Evolutionary conservation across 106 monocot species (phyloP).

Genomic region (Dioscorea zingiberensis): DNA sequence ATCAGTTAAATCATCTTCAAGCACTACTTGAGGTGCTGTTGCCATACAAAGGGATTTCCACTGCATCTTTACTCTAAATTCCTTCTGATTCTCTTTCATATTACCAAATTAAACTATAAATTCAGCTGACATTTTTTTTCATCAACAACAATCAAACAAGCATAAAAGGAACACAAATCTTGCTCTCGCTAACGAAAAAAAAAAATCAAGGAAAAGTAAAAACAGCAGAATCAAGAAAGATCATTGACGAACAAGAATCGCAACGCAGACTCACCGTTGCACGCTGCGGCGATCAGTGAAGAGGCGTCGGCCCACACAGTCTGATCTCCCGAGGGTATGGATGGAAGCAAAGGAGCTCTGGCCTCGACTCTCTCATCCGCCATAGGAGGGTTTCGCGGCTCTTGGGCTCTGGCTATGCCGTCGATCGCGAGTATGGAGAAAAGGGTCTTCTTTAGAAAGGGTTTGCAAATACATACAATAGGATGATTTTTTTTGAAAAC

Average conservation of each 20-base stretch:
- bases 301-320: conserved; percentile 40
- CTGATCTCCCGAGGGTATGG: conserved; percentile 22
- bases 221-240: neutral
- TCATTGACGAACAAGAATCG: too few species aligned
- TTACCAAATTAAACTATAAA: neutral
- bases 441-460: too few species aligned
- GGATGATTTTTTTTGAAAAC: too few species aligned
- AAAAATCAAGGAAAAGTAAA: neutral
- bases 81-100: neutral
- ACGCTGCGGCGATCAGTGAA: conserved; percentile 33
- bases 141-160: neutral
- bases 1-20: too few species aligned
- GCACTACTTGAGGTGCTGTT: too few species aligned
- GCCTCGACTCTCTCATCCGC: too few species aligned
- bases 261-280: conserved; percentile 20
- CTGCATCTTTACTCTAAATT: neutral
- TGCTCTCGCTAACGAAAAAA: neutral
- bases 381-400: too few species aligned
- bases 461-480: too few species aligned
- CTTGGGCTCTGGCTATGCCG: too few species aligned
- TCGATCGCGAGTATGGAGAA: too few species aligned
- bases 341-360: conserved; percentile 1
- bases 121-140: neutral
- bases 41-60: neutral
- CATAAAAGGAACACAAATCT: neutral